These are phyloP conservation scores for Dryas octopetala DNA, from an alignment of 306 rosid genomes.

Conservation along the genomic window DNA sequence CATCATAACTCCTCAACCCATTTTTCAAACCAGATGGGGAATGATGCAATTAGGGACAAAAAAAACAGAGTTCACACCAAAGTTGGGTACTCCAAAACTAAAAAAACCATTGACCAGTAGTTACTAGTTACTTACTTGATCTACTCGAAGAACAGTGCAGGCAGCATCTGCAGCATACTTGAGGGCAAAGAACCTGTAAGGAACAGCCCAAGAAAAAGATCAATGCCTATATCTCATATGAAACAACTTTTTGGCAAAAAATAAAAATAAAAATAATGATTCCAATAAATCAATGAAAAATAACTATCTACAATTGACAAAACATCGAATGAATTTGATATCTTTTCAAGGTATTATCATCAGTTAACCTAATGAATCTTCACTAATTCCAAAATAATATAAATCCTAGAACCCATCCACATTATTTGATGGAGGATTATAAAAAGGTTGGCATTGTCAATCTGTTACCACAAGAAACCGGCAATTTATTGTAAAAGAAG, in stretches of 20 bases:
- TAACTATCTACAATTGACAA: not conserved
- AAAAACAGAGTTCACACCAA: not conserved
- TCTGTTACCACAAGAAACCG: not conserved
- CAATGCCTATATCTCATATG: not conserved
- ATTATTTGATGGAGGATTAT: not conserved
- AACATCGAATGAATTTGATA: not conserved
- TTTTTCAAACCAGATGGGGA: slow-evolving; percentile 1
- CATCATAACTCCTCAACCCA: not conserved
- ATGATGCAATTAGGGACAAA: not conserved
- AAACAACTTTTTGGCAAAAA: not conserved
- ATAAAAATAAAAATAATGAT: not conserved
- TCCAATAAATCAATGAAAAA: not conserved
- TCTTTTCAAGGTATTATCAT: not conserved
- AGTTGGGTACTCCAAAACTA: not conserved
- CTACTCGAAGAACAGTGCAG: slow-evolving; percentile 93
- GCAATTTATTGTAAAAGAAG: not conserved
- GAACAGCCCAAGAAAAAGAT: slow-evolving; percentile 18
- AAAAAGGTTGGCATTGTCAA: not conserved
- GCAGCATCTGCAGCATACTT: slow-evolving; percentile 96
- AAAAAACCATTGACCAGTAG: not conserved
- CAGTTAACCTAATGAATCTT: not conserved
- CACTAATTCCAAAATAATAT: not conserved
- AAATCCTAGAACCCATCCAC: slow-evolving; percentile 9
- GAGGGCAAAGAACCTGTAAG: slow-evolving; percentile 74
- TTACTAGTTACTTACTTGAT: slow-evolving; percentile 62